Evolutionary conservation across 768 basidiomycete species (phyloP), one percentile per base, ranked within the genome.

Genomic region (Cubamyces sp.): DNA sequence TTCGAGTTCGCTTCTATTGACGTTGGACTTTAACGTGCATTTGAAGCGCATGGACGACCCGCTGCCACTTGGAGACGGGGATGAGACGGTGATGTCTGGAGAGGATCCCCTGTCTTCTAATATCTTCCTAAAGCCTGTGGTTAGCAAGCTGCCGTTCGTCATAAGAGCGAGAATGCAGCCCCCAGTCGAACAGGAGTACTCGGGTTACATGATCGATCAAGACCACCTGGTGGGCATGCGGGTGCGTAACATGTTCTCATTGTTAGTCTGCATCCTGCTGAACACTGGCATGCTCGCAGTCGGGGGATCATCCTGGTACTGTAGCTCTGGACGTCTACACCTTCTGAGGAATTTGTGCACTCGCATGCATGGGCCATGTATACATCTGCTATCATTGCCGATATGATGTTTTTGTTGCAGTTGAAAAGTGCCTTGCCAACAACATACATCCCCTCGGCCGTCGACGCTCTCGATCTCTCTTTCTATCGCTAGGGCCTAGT

Each of bases 121-220:
- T 34, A 34, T 66, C 8, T 72, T 70, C 49, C 34, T 45, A 21
- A 18, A 47, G 26, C 55, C 66, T 14, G 66, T 72, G 1, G 62
- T 60, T 21, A 68, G 56, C 30, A 34, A 39, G 18, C 61, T 72
- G 62, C 71, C 71, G 41, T 72, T 66, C 47, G n/a, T 64, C 15
- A 21, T 55, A 15, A 53, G 65, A 14, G 43, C 57, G 14, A 26
- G 66, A 7, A 61, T 58, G 50, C 70, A 43, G 6, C 23, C 37
- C 19, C 54, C 25, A 11, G 12, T 19, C 1, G 23, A 37, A 26
- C 26, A 16, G n/a, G 61, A 68, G 1, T 80, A 77, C 57, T 73
- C 74, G 7, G 79, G 79, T 9, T 66, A 78, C 61, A 79, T 79
- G 77, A 73, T 81, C 28, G 80, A 79, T 57, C 77, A 79, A 26